These are phyloP conservation scores for Colletotrichum lentis DNA, from an alignment of 2,329 filamentous ascomycete species.

Conservation along the genomic window DNA sequence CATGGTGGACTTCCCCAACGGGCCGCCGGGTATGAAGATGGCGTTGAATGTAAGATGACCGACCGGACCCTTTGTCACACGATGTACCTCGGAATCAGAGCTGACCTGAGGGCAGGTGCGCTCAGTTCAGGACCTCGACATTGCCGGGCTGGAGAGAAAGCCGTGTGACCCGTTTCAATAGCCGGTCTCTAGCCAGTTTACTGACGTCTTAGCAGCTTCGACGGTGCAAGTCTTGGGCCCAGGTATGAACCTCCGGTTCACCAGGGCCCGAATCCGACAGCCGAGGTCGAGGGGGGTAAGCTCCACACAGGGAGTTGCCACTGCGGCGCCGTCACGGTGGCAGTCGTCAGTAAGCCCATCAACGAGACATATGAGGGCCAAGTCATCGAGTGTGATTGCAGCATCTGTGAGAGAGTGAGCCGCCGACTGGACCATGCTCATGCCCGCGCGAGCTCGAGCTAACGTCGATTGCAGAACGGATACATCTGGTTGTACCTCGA, in stretches of 20 bases:
- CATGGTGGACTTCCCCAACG: constrained; percentile 44
- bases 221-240: constrained; percentile 48
- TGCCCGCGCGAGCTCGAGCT: constrained; percentile 1
- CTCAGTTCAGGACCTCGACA: constrained; percentile 55
- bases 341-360: constrained; percentile 54
- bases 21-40: constrained; percentile 44
- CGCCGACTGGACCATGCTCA: not conserved
- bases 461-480: constrained; percentile 47
- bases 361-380: constrained; percentile 47
- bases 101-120: constrained; percentile 47
- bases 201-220: constrained; percentile 45
- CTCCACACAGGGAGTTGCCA: constrained; percentile 62
- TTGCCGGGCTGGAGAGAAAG: constrained; percentile 50
- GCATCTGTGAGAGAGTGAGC: constrained; percentile 55
- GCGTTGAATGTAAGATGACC: constrained; percentile 53
- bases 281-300: constrained; percentile 49
- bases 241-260: constrained; percentile 49
- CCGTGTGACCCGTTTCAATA: constrained; percentile 45
- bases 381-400: constrained; percentile 60
- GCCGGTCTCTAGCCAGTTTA: not conserved
- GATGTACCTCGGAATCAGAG: not conserved
- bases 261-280: constrained; percentile 52
- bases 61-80: not conserved
- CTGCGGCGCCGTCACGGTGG: constrained; percentile 58
- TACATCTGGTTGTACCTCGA: constrained; percentile 56